These are phyloP conservation scores for Eucalyptus dawsonii DNA, from an alignment of 345 rosid species.

Conservation along the genomic window DNA sequence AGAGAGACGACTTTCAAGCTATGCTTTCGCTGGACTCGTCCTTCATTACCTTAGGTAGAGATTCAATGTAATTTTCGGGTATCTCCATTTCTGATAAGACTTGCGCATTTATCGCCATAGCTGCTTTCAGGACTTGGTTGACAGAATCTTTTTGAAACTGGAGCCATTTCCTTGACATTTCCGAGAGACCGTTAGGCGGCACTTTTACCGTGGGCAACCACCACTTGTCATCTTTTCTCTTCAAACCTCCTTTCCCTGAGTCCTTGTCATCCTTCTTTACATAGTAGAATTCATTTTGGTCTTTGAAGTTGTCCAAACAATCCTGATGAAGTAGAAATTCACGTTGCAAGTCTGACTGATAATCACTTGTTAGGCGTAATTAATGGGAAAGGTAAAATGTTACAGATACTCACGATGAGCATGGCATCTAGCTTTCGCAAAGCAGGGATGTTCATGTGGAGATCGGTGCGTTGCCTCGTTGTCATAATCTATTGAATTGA, in stretches of 20 bases:
- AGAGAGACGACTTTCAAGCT: background rate
- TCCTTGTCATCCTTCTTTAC: constrained; percentile 57
- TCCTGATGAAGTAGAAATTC: constrained; percentile 24
- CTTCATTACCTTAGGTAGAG: constrained; percentile 54
- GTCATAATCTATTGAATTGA: constrained; percentile 49
- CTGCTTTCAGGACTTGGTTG: constrained; percentile 87
- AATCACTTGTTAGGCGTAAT: background rate
- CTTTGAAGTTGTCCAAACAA: constrained; percentile 71
- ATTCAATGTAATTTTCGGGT: constrained; percentile 78
- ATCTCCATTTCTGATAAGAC: constrained; percentile 79
- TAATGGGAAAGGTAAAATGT: background rate
- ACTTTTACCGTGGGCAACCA: constrained; percentile 80
- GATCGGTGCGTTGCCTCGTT: constrained; percentile 74
- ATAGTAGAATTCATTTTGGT: constrained; percentile 55
- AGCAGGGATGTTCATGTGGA: constrained; percentile 90
- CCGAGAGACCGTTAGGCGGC: constrained; percentile 68
- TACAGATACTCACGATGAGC: constrained; percentile 55
- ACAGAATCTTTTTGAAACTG: constrained; percentile 78
- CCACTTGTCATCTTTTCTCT: constrained; percentile 80
- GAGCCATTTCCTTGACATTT: constrained; percentile 51
- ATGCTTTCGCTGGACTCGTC: background rate
- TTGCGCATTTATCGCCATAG: constrained; percentile 93
- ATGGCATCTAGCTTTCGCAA: constrained; percentile 86
- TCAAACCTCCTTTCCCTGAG: constrained; percentile 27
- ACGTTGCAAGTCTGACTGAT: background rate